Evolutionary conservation across 2,329 filamentous ascomycete genomes (phyloP).

Genomic region (Verticillium nubilum): DNA sequence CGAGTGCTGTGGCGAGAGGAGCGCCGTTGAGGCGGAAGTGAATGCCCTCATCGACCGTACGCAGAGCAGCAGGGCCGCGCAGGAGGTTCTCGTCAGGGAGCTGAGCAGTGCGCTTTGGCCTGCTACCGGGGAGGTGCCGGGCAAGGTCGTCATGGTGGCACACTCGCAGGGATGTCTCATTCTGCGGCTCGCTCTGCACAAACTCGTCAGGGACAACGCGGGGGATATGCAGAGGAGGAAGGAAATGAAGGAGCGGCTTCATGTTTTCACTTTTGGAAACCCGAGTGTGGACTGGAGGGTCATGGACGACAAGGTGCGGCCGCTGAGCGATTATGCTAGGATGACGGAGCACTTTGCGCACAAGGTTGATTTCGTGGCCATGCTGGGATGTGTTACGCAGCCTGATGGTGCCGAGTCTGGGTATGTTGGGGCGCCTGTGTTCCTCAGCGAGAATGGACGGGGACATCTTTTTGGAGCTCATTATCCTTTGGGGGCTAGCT

Average conservation of each 20-base stretch:
- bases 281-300: conserved; percentile 8
- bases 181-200: conserved; percentile 3
- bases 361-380: conserved; percentile 6
- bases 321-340: conserved; percentile 1
- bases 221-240: not conserved
- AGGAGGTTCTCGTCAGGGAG: conserved; percentile 1
- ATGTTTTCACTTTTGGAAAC: conserved; percentile 4
- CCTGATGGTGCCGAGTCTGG: not conserved
- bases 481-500: not conserved
- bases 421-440: not conserved
- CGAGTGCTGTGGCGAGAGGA: conserved; percentile 6
- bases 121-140: not conserved
- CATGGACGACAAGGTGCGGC: not conserved
- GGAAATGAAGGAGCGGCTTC: not conserved
- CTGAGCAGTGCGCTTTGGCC: not conserved
- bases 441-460: not conserved
- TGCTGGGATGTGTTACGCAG: conserved; percentile 4
- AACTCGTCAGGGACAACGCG: not conserved
- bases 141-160: conserved; percentile 6
- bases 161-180: conserved; percentile 8
- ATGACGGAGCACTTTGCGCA: conserved; percentile 9
- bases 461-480: conserved; percentile 1
- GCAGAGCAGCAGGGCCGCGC: conserved; percentile 1
- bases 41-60: conserved; percentile 6
- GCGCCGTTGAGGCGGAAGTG: not conserved